Evolutionary conservation across 495 filamentous ascomycete species (phyloP), one percentile per base, ranked within the genome.

Genomic region (Echria macrotheca): DNA sequence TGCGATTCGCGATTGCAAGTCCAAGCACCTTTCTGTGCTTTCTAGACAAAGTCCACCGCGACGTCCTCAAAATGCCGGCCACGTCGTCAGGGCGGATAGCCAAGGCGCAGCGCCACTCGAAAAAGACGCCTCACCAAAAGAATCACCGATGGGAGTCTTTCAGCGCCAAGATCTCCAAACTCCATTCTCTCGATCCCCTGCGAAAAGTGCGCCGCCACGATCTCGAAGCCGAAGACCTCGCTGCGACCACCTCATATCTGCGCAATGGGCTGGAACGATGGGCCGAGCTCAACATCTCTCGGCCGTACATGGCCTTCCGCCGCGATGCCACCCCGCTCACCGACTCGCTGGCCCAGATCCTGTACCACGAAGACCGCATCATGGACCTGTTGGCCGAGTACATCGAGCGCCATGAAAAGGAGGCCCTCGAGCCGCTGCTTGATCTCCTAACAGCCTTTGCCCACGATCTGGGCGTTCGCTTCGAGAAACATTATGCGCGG

Each of bases 91-190:
- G 81, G 49, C 80, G 79, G 56, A 82, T 83, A 58, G 67, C 70
- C 18, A 87, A 85, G 68, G 72, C 81, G 60, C 76, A 73, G 45
- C 82, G 83, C 68, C 69, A 74, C 50, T 83, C 85, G 69, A 72
- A 67, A 57, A 74, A 79, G 53, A 95, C 89, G 7, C 71, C 74
- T 53, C 85, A 89, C 24, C 82, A 82, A 53, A 90, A 86, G 56
- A 82, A 84, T 24, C 87, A 95, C 64, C 77, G 85, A 65, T 97
- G 89, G 77, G 86, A 99, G 71, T 81, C 83, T 40, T 99, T 99
- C 69, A 89, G 87, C 28, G 74, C 83, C 65, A 95, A 96, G 63
- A 88, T 99, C 61, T 81, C 89, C 54, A 96, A 93, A 66, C 75
- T 97, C 64, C 91, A 73, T 59, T 77, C 76, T 28, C 76, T 99